Evolutionary conservation across 2,329 filamentous ascomycete genomes (phyloP).

Genomic region (Epichloe hybrida): DNA sequence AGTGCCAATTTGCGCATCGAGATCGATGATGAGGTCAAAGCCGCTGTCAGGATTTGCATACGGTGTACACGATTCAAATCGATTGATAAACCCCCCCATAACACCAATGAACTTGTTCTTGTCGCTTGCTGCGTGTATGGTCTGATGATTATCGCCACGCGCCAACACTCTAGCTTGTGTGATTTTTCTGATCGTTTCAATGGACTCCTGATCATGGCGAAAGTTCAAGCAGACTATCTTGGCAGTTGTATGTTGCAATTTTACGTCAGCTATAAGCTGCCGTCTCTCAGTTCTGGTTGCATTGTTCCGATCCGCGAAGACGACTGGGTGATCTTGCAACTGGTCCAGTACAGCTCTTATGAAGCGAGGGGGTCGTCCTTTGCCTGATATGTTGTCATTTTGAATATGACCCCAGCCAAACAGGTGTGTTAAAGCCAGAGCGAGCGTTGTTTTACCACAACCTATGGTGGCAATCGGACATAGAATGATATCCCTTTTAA

Average conservation of each 20-base stretch:
- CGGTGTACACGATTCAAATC: slow-evolving; percentile 67
- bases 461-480: slow-evolving; percentile 87
- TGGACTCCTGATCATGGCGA: slow-evolving; percentile 64
- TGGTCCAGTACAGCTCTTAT: slow-evolving; percentile 53
- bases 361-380: slow-evolving; percentile 68
- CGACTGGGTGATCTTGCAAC: slow-evolving; percentile 52
- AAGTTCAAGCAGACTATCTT: slow-evolving; percentile 80
- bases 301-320: slow-evolving; percentile 90
- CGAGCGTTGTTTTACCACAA: slow-evolving; percentile 92
- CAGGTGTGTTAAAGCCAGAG: slow-evolving; percentile 64
- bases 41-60: slow-evolving; percentile 57
- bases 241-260: slow-evolving; percentile 44
- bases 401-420: slow-evolving; percentile 91
- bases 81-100: slow-evolving; percentile 84
- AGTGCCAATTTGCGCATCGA: slow-evolving; percentile 66
- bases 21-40: slow-evolving; percentile 75
- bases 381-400: slow-evolving; percentile 86
- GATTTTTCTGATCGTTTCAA: slow-evolving; percentile 58
- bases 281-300: slow-evolving; percentile 76
- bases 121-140: slow-evolving; percentile 74
- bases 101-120: slow-evolving; percentile 66
- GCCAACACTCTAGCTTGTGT: slow-evolving; percentile 68
- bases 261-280: slow-evolving; percentile 74
- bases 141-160: slow-evolving; percentile 94
- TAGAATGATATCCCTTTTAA: slow-evolving; percentile 58